These are phyloP conservation scores for Microcyclospora pomicola DNA, from an alignment of 2,329 filamentous ascomycete species.

Conservation along the genomic window DNA sequence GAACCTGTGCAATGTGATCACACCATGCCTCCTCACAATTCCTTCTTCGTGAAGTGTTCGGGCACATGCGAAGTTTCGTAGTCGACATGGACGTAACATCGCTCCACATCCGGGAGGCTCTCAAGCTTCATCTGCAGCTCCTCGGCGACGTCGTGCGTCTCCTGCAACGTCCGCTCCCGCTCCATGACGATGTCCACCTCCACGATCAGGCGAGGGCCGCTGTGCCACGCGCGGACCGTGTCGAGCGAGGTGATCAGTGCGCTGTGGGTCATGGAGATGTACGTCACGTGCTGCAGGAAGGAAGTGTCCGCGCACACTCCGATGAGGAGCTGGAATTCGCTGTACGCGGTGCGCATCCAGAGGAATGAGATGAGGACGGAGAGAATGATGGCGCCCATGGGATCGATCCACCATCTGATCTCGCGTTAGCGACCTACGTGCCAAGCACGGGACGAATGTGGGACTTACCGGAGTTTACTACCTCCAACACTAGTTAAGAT, in stretches of 20 bases:
- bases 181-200: constrained; percentile 97
- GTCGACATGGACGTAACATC: constrained; percentile 93
- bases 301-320: constrained; percentile 76
- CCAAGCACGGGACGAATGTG: neutral
- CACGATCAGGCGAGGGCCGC: constrained; percentile 74
- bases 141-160: constrained; percentile 87
- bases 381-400: constrained; percentile 74
- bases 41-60: constrained; percentile 61
- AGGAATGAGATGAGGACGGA: constrained; percentile 63
- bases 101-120: constrained; percentile 77
- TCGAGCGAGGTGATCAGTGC: constrained; percentile 72
- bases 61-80: constrained; percentile 94
- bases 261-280: constrained; percentile 85
- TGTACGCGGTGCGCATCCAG: constrained; percentile 76
- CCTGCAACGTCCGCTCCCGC: constrained; percentile 52
- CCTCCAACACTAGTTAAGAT: constrained; percentile 85
- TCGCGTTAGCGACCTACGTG: neutral
- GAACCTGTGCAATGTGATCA: too few species aligned
- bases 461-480: constrained; percentile 49
- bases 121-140: constrained; percentile 90
- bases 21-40: constrained; percentile 29
- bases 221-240: constrained; percentile 88
- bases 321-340: constrained; percentile 81
- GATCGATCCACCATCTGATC: constrained; percentile 79
- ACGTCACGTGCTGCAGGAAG: constrained; percentile 87